Evolutionary conservation across 1,284 basidiomycete species (phyloP), one percentile per base, ranked within the genome.

Genomic region (Ustilago nuda): DNA sequence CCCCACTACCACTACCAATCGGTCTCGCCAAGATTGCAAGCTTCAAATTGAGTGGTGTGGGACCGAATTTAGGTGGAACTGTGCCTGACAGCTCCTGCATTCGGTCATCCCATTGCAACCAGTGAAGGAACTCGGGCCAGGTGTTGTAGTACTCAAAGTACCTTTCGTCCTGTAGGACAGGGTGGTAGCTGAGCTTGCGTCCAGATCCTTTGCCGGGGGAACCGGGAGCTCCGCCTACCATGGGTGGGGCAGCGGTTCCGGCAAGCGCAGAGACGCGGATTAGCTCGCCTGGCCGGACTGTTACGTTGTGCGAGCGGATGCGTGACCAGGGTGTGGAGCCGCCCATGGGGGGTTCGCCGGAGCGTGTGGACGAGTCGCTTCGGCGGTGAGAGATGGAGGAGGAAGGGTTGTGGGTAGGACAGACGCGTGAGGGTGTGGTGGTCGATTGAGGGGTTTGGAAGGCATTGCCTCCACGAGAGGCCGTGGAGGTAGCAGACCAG

Each of bases 91-190:
- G 73, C 64, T 82, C 81, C 46, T 82, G 80, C 63, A 73, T 74
- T 19, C 69, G 56, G 12, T 59, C 51, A 33, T 84, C 74, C 76
- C 83, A 84, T 17, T 33, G 43, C 19, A 84, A 68, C 83, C 83
- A 84, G 52, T 76, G 60, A 36, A 84, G 72, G 74, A 82, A 84
- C 17, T 69, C 66, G n/a, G 79, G 73, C 76, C 82, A 74, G 36
- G 66, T 76, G 51, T 73, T 67, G 64, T 82, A 78, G 53, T 82
- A 72, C 51, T 83, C 78, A 23, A 76, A 67, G 35, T 74, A 76
- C 65, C 76, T 72, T 39, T 77, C 79, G 45, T 82, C 82, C 37
- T 77, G 73, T 8, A 84, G 61, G 30, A 79, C 68, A 0, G 80
- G 79, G 4, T 64, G 55, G 56, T 84, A 84, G 52, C 57, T 71